phyloP scores from a whole-genome alignment of 1,284 basidiomycete genomes.

The Cryptococcus depauperatus region DNA sequence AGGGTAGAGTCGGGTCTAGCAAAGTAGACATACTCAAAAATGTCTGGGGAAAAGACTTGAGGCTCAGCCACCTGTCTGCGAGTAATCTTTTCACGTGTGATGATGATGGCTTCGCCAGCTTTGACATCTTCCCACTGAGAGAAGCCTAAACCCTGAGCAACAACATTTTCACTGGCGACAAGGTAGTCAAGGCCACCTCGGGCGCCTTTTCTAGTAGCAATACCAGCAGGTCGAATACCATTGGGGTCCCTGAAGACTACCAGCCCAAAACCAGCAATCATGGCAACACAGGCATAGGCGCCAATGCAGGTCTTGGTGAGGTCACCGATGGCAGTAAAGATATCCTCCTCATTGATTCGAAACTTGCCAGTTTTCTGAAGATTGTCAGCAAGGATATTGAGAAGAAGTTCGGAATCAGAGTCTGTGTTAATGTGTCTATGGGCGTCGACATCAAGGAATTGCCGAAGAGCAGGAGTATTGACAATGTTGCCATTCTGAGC shows the following conservation, averaged over 20 bases:
- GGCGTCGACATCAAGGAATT: slow-evolving; percentile 91
- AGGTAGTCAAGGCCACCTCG: slow-evolving; percentile 68
- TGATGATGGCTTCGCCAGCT: slow-evolving; percentile 91
- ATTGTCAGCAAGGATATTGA: slow-evolving; percentile 97
- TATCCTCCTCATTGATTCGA: slow-evolving; percentile 99
- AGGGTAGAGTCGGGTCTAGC: slow-evolving; percentile 96
- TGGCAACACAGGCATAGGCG: slow-evolving; percentile 88
- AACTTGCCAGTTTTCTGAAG: slow-evolving; percentile 98
- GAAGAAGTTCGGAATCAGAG: slow-evolving; percentile 91
- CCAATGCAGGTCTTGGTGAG: slow-evolving; percentile 85
- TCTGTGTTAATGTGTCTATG: slow-evolving; percentile 99
- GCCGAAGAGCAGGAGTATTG: slow-evolving; percentile 77
- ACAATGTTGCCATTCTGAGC: slow-evolving; percentile 96
- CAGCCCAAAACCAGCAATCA: slow-evolving; percentile 97
- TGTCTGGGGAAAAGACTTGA: slow-evolving; percentile 86
- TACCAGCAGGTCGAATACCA: slow-evolving; percentile 86
- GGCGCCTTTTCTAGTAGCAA: slow-evolving; percentile 55
- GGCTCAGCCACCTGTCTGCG: slow-evolving; percentile 64
- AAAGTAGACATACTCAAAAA: slow-evolving; percentile 99
- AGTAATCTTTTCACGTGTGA: slow-evolving; percentile 68
- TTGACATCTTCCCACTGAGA: slow-evolving; percentile 86
- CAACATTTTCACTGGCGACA: slow-evolving; percentile 91
- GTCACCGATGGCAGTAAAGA: slow-evolving; percentile 85
- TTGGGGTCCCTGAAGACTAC: slow-evolving; percentile 99
- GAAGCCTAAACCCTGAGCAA: slow-evolving; percentile 88